Evolutionary conservation across 805 yeast species (phyloP).

Genomic region (Lipomyces yamanashiensis): DNA sequence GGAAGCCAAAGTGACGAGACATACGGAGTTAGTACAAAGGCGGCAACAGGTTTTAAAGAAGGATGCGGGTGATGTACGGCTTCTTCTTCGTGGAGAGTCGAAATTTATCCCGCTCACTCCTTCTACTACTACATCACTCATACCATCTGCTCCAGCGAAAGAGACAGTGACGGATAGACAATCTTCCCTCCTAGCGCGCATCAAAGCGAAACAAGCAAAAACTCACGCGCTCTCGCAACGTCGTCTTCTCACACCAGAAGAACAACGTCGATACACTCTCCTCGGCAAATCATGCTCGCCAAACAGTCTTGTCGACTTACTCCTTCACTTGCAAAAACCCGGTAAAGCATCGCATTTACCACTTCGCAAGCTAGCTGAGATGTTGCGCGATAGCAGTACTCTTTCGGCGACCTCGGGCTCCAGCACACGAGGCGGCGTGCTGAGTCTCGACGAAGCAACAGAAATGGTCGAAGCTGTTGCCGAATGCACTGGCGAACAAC

Average conservation of each 20-base stretch:
- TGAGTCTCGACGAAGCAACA: conserved; percentile 7
- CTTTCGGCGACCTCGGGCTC: neutral
- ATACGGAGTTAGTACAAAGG: neutral
- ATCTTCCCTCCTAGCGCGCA: conserved; percentile 7
- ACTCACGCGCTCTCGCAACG: neutral
- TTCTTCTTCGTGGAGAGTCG: conserved; percentile 8
- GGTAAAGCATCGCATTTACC: conserved; percentile 2
- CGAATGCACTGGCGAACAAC: neutral
- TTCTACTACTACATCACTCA: neutral
- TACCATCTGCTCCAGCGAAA: neutral
- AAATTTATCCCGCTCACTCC: neutral
- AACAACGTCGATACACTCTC: neutral
- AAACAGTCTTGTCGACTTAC: neutral
- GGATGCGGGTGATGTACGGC: conserved; percentile 10
- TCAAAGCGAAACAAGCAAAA: conserved; percentile 4
- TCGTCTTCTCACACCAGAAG: neutral
- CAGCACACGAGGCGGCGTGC: neutral
- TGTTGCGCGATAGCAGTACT: conserved; percentile 5
- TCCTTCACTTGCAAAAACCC: conserved; percentile 3
- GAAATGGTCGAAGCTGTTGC: conserved; percentile 2
- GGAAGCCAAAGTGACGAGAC: neutral
- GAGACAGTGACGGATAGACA: conserved; percentile 10
- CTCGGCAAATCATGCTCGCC: neutral
- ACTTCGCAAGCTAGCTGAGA: conserved; percentile 9
- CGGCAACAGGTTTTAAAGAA: conserved; percentile 5